phyloP scores from a whole-genome alignment of 2,329 filamentous ascomycete species.

The Raffaelea arxii region DNA sequence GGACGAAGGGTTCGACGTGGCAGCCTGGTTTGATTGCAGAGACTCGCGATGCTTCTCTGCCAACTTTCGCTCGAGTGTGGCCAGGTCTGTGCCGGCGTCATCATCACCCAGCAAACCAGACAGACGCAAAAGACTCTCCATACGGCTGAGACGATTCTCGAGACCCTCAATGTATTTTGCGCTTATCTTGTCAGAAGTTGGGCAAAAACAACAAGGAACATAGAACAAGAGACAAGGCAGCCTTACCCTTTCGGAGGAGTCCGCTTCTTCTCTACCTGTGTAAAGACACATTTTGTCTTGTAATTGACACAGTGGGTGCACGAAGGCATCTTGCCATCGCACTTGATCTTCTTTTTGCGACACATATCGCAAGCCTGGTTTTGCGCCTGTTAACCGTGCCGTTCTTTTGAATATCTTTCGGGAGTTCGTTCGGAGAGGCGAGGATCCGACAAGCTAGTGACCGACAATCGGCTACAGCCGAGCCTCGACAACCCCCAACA shows the following conservation, averaged over 20 bases:
- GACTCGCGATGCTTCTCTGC: constrained; percentile 42
- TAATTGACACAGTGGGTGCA: constrained; percentile 97
- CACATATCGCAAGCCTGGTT: constrained; percentile 87
- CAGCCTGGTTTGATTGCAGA: constrained; percentile 37
- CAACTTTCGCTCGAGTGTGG: constrained; percentile 71
- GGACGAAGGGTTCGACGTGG: constrained; percentile 40
- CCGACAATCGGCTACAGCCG: too few species aligned
- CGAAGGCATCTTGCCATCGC: constrained; percentile 88
- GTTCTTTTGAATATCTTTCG: too few species aligned
- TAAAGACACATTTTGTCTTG: constrained; percentile 96
- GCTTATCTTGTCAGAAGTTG: constrained; percentile 32
- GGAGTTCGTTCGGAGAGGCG: too few species aligned
- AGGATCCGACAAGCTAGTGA: too few species aligned
- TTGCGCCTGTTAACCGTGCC: too few species aligned
- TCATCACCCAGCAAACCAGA: constrained; percentile 82
- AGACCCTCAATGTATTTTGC: constrained; percentile 97
- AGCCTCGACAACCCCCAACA: too few species aligned
- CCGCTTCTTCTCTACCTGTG: constrained; percentile 97
- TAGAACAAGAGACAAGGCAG: too few species aligned
- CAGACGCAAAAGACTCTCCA: constrained; percentile 83
- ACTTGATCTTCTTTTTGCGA: constrained; percentile 95
- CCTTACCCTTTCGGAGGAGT: constrained; percentile 90
- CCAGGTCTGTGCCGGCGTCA: constrained; percentile 79
- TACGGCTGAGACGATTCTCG: constrained; percentile 87
- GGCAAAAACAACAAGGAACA: too few species aligned